Evolutionary conservation across 768 basidiomycete species (phyloP), one percentile per base, ranked within the genome.

Genomic region (Lentinula edodes): DNA sequence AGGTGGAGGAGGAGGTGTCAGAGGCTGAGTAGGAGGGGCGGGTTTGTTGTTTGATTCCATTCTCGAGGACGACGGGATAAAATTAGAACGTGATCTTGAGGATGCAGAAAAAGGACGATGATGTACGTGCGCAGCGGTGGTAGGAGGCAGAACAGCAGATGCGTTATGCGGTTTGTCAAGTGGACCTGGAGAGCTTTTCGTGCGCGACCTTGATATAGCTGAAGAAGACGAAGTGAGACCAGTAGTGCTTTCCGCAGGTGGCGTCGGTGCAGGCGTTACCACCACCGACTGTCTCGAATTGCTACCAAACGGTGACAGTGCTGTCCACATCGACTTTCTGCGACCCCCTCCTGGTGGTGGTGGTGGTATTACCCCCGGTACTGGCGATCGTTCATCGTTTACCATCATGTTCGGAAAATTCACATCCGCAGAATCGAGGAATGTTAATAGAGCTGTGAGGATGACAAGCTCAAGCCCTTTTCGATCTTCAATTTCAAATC

Each of bases 381-480:
- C 28, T 28, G 3, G 28, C 28, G 28, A 28, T 3, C 3, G 28
- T 28, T 28, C 28, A 28, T 28, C 28, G 3, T 28, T 28, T 28
- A 28, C 28, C 3, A 28, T 28, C 28, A 28, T 28, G 28, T 28
- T 2, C 28, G 28, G 28, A 28, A 28, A 28, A 13, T 23, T 41
- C 10, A 71, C 69, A 54, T 91, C 86, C 62, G 86, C 86, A 35
- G 76, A 67, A 68, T 94, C 92, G 62, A 86, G 83, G 70, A 94
- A 91, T 1, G 90, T 89, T 63, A 93, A 73, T 2, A 94, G 76
- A 1, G 89, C 82, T 0, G 86, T 88, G 51, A 94, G 75, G 39
- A 93, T 82, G 55, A 90, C 83, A 41, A 94, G 89, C 70, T 94
- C 92, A 2, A 94, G 79, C 2, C 91, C 91, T 71, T 94, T 94